Evolutionary conservation across 1,139 yeast species (phyloP).

Genomic region (Yamadazyma aaseri): DNA sequence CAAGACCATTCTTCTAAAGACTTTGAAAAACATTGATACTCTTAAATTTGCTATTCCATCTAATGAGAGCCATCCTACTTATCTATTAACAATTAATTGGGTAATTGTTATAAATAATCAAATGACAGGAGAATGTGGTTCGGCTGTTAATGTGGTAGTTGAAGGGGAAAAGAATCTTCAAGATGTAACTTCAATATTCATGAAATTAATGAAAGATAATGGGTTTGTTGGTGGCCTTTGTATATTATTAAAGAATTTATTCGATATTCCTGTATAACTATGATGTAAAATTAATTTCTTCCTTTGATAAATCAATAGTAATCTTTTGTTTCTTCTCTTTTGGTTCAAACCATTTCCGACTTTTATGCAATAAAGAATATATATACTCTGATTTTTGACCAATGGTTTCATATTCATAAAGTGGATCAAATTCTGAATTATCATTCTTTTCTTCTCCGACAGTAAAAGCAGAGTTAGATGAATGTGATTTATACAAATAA

Average conservation of each 20-base stretch:
- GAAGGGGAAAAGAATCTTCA: constrained; percentile 2
- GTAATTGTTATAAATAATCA: constrained; percentile 23
- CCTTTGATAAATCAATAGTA: constrained; percentile 29
- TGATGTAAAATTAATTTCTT: constrained; percentile 15
- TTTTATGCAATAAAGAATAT: constrained; percentile 26
- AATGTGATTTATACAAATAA: constrained; percentile 29
- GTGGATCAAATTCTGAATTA: constrained; percentile 30
- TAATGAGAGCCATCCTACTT: not conserved
- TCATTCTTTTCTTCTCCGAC: constrained; percentile 3
- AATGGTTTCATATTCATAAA: constrained; percentile 34
- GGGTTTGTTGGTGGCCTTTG: constrained; percentile 27
- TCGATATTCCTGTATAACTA: constrained; percentile 15
- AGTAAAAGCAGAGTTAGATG: constrained; percentile 5
- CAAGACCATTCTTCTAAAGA: not conserved
- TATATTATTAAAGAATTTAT: constrained; percentile 23
- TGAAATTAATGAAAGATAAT: constrained; percentile 21
- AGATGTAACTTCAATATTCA: constrained; percentile 19
- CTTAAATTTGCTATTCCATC: not conserved
- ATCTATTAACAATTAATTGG: constrained; percentile 23
- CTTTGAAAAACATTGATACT: constrained; percentile 8
- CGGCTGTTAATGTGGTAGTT: constrained; percentile 18
- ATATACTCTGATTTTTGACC: constrained; percentile 33
- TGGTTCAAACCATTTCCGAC: constrained; percentile 25
- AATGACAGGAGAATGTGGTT: constrained; percentile 28
- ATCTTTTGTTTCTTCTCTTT: constrained; percentile 8